Evolutionary conservation across 1,284 basidiomycete genomes (phyloP), one percentile per base, ranked within the genome.

Genomic region (Laetiporus sulphureus): DNA sequence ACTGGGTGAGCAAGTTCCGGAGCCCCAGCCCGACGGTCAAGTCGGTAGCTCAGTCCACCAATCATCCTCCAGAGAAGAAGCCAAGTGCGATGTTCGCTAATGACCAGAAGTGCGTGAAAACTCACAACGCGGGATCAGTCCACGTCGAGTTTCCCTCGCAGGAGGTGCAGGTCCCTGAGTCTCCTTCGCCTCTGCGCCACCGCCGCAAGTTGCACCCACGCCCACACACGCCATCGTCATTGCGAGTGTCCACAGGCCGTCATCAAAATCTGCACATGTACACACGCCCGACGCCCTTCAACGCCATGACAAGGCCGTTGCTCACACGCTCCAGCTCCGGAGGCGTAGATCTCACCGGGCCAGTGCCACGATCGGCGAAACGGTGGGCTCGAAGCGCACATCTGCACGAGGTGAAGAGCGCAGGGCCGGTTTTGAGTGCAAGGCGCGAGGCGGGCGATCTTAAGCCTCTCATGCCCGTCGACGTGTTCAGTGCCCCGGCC

Each of bases 351-450:
- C 50, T 59, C 24, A 48, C 63, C 34, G 55, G 57, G 42, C 61
- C 54, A 16, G 59, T 60, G 20, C 68, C 69, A 11, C 66, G 66
- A 47, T 75, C 75, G 16, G 73, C 73, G 30, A 75, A 72, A 45
- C 69, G 69, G 31, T 83, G 77, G 75, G 83, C 82, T 19, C 67
- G 80, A 33, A 82, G 69, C 3, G 79, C 84, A 2, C 84, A 87
- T 65, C 48, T 87, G 46, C 84, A 87, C 51, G 81, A 84, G 55
- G 74, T 85, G 46, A 68, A 68, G 47, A 48, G 44, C 20, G 31
- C 44, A 13, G 18, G 18, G 11, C 18, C 23, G n/a, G 40, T 27
- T 11, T 16, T 10, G 7, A 25, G 20, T 12, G 18, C 11, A 8
- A 23, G 8, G 18, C 13, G 22, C 32, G 25, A 33, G 11, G 18